A percentile compares a stretch with the other conserved stretches of the same genome.
phyloP scores from a whole-genome alignment of 2,329 filamentous ascomycete species.

The Stachybotrys chlorohalonatus region DNA sequence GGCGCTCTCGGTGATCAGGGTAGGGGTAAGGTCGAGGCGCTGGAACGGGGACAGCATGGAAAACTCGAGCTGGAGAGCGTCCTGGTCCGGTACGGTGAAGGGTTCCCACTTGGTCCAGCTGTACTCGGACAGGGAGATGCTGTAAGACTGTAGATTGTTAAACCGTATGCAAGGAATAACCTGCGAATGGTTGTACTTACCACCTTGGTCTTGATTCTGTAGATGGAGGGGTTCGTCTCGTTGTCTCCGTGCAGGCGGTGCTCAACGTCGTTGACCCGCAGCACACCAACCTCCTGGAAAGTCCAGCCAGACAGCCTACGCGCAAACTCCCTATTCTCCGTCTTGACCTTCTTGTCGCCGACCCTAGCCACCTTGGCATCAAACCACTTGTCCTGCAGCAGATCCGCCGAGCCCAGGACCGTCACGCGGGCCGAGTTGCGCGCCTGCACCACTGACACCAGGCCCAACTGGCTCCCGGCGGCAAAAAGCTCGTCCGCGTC shows the following conservation, averaged over 20 bases:
- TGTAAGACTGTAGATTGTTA: slow-evolving; percentile 56
- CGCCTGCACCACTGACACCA: slow-evolving; percentile 82
- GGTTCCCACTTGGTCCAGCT: slow-evolving; percentile 63
- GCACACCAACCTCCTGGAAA: slow-evolving; percentile 86
- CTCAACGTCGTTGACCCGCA: slow-evolving; percentile 74
- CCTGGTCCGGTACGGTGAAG: slow-evolving; percentile 59
- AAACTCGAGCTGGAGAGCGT: slow-evolving; percentile 88
- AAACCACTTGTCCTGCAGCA: slow-evolving; percentile 85
- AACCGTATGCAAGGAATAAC: slow-evolving; percentile 1
- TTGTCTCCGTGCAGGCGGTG: slow-evolving; percentile 56
- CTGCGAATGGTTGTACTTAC: slow-evolving; percentile 47
- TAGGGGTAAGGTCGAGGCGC: slow-evolving; percentile 62
- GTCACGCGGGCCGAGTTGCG: slow-evolving; percentile 88
- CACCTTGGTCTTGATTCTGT: slow-evolving; percentile 93
- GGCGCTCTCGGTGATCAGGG: slow-evolving; percentile 51
- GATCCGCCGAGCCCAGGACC: slow-evolving; percentile 76
- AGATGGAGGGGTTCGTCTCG: slow-evolving; percentile 74
- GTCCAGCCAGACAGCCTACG: slow-evolving; percentile 86
- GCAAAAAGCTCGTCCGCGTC: slow-evolving; percentile 72
- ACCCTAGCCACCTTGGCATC: slow-evolving; percentile 64
- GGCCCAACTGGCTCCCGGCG: slow-evolving; percentile 70
- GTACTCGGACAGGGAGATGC: slow-evolving; percentile 85
- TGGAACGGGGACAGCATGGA: slow-evolving; percentile 98
- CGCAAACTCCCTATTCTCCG: slow-evolving; percentile 77
- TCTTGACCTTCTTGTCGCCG: slow-evolving; percentile 44